A percentile compares a stretch with the other conserved stretches of the same genome.
Evolutionary conservation across 2,329 filamentous ascomycete genomes (phyloP).

Genomic region (Arthrobotrys pseudoclavata): DNA sequence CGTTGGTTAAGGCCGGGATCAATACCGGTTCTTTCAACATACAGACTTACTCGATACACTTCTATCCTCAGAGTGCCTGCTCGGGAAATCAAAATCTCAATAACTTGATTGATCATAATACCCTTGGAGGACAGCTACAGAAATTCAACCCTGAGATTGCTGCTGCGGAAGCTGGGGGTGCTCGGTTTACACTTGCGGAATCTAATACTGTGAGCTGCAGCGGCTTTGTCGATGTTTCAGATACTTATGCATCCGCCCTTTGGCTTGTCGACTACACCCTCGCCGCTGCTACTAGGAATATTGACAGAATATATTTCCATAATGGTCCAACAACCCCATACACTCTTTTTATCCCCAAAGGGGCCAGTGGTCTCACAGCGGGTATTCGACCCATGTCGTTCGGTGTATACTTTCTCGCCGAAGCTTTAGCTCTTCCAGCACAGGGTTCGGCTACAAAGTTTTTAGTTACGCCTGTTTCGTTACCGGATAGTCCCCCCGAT

Average conservation of each 20-base stretch:
- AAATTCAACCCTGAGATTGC: slow-evolving; percentile 62
- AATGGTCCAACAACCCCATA: slow-evolving; percentile 40
- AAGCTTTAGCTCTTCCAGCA: slow-evolving; percentile 42
- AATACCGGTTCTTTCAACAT: slow-evolving; percentile 42
- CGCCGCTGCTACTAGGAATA: slow-evolving; percentile 66
- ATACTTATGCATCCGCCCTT: slow-evolving; percentile 67
- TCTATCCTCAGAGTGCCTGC: slow-evolving; percentile 50
- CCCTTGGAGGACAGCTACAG: slow-evolving; percentile 61
- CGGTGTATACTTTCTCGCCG: slow-evolving; percentile 50
- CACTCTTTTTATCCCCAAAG: slow-evolving; percentile 39
- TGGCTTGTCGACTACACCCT: slow-evolving; percentile 67
- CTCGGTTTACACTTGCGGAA: slow-evolving; percentile 65
- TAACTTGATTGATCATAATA: slow-evolving; percentile 28
- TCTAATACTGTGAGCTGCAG: slow-evolving; percentile 67
- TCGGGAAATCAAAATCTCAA: slow-evolving; percentile 22
- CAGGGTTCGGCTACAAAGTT: slow-evolving; percentile 42
- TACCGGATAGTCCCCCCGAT: slow-evolving; percentile 24
- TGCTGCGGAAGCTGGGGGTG: slow-evolving; percentile 40
- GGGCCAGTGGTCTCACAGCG: not conserved
- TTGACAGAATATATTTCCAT: slow-evolving; percentile 66
- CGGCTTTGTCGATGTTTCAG: slow-evolving; percentile 66
- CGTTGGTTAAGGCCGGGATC: slow-evolving; percentile 22
- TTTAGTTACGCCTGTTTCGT: slow-evolving; percentile 22
- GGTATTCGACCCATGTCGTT: slow-evolving; percentile 43
- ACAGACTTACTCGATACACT: slow-evolving; percentile 43